Evolutionary conservation across 2,329 filamentous ascomycete genomes (phyloP).

Genomic region (Colletotrichum kahawae): DNA sequence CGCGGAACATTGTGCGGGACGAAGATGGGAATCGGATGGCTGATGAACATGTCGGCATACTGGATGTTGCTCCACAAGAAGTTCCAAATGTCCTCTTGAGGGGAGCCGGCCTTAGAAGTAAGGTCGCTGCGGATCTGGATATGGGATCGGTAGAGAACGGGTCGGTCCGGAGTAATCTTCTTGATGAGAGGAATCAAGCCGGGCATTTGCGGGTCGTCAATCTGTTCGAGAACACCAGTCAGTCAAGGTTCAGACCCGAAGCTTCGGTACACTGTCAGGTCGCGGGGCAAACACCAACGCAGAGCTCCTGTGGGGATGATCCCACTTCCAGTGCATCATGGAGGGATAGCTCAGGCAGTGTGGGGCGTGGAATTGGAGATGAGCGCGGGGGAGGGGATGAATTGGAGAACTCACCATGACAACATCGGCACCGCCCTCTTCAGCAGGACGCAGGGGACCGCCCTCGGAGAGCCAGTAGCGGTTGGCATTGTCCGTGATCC

Average conservation of each 20-base stretch:
- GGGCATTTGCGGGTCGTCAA: slow-evolving; percentile 88
- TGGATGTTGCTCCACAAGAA: slow-evolving; percentile 77
- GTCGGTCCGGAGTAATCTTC: slow-evolving; percentile 70
- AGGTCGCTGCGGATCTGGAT: slow-evolving; percentile 83
- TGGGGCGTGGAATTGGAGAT: slow-evolving; percentile 2
- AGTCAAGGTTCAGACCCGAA: neutral
- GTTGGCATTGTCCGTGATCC: slow-evolving; percentile 76
- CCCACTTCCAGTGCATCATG: neutral
- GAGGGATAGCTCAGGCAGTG: slow-evolving; percentile 14
- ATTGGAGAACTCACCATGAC: slow-evolving; percentile 58
- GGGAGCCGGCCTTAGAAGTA: slow-evolving; percentile 63
- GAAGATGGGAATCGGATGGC: slow-evolving; percentile 78
- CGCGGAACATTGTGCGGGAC: slow-evolving; percentile 72
- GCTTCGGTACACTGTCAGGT: neutral
- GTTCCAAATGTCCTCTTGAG: slow-evolving; percentile 76
- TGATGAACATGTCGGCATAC: slow-evolving; percentile 78
- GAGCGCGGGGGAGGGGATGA: neutral
- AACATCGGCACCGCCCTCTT: slow-evolving; percentile 76
- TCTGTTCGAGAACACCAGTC: slow-evolving; percentile 37
- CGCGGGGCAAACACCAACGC: neutral
- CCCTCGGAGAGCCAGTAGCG: slow-evolving; percentile 75
- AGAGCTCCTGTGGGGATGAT: slow-evolving; percentile 15
- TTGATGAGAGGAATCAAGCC: slow-evolving; percentile 79
- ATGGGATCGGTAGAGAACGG: slow-evolving; percentile 81
- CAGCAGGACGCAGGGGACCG: slow-evolving; percentile 68